Evolutionary conservation across 768 basidiomycete species (phyloP), one percentile per base, ranked within the genome.

Genomic region (Lanmaoa pseudosensibilis): DNA sequence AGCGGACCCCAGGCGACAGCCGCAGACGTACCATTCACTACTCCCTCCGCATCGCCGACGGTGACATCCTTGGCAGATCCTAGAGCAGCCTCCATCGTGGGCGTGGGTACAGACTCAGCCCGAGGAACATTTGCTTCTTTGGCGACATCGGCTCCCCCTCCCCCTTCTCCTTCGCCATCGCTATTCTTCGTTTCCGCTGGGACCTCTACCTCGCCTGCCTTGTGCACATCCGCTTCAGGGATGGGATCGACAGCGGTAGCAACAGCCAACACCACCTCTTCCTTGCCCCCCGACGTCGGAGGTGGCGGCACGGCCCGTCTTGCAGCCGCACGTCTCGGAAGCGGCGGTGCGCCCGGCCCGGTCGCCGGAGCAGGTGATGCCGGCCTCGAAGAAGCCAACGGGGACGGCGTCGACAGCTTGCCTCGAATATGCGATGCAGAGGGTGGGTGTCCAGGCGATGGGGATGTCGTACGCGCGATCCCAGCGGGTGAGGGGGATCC

Each of bases 291-390:
- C 2, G 44, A 19, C n/a, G 52, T 12, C 4, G 57, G 46, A 10
- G 66, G 76, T 2, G 75, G 63, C 40, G 69, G 70, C 4, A 61
- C 68, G 23, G 52, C 57, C 7, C 72, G 74, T 21, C 88, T 78
- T 1, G 80, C 83, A 46, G 85, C 80, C 0, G 88, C 88, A 44
- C 88, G 75, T 40, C 85, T 78, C 0, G 88, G 88, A 23, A 90
- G 69, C 2, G 87, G 88, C 0, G 88, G 87, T 7, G 75, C 73
- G 1, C 60, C 56, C 2, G 58, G 52, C 16, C 62, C 62, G 0
- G 46, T 46, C 1, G 34, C 44, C 9, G 39, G 51, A 4, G 66
- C 73, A 46, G 81, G 78, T 5, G 78, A 78, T 13, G 65, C 65
- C 3, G 73, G 56, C 34, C 77, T 65, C 32, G 73, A 72, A 4